Conservation (phyloP, 1,139 yeast genomes). For the Ogataea hybrid region DNA sequence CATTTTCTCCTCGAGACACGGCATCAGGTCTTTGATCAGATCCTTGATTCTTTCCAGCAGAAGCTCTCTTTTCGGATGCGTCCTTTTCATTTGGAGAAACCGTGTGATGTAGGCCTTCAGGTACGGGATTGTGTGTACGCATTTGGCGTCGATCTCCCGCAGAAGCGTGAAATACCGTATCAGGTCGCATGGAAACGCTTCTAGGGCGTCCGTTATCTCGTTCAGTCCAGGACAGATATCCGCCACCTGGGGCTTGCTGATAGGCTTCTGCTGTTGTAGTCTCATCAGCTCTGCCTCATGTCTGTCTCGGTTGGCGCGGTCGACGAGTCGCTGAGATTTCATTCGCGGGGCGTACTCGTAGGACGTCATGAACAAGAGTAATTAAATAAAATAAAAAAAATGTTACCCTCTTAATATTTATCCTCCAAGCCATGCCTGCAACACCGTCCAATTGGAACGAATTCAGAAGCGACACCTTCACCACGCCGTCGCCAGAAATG, state of each 20-base stretch:
- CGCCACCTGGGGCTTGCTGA: slow-evolving; percentile 20
- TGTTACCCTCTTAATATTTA: slow-evolving; percentile 8
- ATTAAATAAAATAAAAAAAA: not conserved
- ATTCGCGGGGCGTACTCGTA: slow-evolving; percentile 46
- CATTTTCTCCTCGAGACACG: too few species aligned
- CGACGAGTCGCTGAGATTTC: slow-evolving; percentile 46
- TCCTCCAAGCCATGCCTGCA: not conserved
- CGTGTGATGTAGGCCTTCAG: too few species aligned
- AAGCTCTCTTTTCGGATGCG: too few species aligned
- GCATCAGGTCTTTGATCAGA: too few species aligned
- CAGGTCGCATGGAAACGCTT: slow-evolving; percentile 83
- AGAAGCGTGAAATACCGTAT: slow-evolving; percentile 83
- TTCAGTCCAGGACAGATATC: slow-evolving; percentile 82
- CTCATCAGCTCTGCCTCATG: slow-evolving; percentile 19
- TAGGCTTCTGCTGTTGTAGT: slow-evolving; percentile 15
- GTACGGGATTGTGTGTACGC: slow-evolving; percentile 74
- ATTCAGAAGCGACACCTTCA: slow-evolving; percentile 87
- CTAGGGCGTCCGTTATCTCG: slow-evolving; percentile 88
- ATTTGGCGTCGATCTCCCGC: slow-evolving; percentile 94
- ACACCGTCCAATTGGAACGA: slow-evolving; percentile 28
- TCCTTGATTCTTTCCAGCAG: too few species aligned
- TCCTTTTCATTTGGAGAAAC: too few species aligned
- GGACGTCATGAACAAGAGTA: slow-evolving; percentile 10
- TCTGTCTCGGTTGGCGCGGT: slow-evolving; percentile 29
- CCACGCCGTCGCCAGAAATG: slow-evolving; percentile 85